Base-by-base conservation (phyloP, 2,329 filamentous ascomycete genomes). In the Didymella glomerata region DNA sequence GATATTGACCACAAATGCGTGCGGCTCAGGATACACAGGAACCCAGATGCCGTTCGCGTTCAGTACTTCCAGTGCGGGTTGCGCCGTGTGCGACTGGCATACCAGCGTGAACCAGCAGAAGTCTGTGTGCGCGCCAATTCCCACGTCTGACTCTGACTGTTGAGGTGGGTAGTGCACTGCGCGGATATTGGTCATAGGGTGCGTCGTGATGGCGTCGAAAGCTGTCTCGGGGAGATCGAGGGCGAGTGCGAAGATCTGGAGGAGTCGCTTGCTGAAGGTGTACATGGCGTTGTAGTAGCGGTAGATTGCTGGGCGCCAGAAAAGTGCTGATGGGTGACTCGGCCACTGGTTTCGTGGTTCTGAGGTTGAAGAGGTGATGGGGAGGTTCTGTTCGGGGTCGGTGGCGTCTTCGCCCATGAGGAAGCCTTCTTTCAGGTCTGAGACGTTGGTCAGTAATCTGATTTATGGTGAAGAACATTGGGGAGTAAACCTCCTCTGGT, bases 101-200 rank as follows among this genome's bases (percentile, higher is more conserved):
- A 80, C 78, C 11, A 81, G 70, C 0, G 79, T 80, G 62, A 80
- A 76, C 73, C 77, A 80, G 56, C 74, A 77, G 59, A 79, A 80
- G 54, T 80, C 78, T 2, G 78, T 74, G 54, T 81, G 79, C 0
- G 78, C 78, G 10, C 78, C 77, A 14, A 80, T 73, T 1, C 78
- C 77, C 4, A 78, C 75, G 47, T 77, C 68, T 9, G 51, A 14
- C 27, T 74, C 68, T 5, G 62, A 68, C 10, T 60, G 40, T 53
- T 76, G 74, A 0, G 77, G 76, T 6, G 79, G 79, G 60, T 80
- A 81, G 61, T 80, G 77, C 2, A 79, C 68, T 8, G 74, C 69
- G 54, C 77, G 68, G 64, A 81, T 74, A 38, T 79, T 79, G 34
- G 78, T 79, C 67, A 79, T 78, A 22, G 79, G 79, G 36, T 76